These are phyloP conservation scores for Collybia sp. DNA, from an alignment of 768 basidiomycete species.

Conservation along the genomic window DNA sequence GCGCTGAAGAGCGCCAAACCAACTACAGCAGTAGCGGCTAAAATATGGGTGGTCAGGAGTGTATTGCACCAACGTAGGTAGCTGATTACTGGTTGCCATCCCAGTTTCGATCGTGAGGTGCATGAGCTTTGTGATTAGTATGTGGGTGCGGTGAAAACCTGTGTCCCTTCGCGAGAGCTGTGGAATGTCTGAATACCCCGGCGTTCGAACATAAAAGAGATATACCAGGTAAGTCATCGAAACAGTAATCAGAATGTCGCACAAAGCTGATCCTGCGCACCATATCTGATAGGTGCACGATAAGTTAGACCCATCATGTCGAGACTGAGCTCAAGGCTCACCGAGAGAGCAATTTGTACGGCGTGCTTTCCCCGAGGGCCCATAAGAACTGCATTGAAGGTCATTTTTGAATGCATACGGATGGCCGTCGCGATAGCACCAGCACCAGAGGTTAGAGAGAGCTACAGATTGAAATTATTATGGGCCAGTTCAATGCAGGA, in stretches of 20 bases:
- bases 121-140: constrained; percentile 21
- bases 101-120: constrained; percentile 33
- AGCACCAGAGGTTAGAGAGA: neutral
- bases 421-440: neutral
- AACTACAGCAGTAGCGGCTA: constrained; percentile 24
- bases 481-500: neutral
- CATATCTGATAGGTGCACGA: too few species aligned
- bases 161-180: constrained; percentile 14
- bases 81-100: constrained; percentile 18
- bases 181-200: neutral
- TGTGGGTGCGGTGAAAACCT: constrained; percentile 17
- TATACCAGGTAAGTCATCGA: neutral
- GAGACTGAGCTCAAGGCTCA: too few species aligned
- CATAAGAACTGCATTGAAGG: too few species aligned
- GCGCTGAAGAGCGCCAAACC: constrained; percentile 23
- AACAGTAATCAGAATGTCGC: too few species aligned
- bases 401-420: too few species aligned
- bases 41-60: neutral
- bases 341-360: too few species aligned
- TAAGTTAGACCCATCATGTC: too few species aligned
- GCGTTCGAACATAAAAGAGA: neutral
- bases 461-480: neutral
- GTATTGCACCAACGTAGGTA: too few species aligned
- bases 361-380: too few species aligned
- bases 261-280: too few species aligned